phyloP scores from a whole-genome alignment of 108 stramenopile genomes.

The Hondaea fermentalgiana region DNA sequence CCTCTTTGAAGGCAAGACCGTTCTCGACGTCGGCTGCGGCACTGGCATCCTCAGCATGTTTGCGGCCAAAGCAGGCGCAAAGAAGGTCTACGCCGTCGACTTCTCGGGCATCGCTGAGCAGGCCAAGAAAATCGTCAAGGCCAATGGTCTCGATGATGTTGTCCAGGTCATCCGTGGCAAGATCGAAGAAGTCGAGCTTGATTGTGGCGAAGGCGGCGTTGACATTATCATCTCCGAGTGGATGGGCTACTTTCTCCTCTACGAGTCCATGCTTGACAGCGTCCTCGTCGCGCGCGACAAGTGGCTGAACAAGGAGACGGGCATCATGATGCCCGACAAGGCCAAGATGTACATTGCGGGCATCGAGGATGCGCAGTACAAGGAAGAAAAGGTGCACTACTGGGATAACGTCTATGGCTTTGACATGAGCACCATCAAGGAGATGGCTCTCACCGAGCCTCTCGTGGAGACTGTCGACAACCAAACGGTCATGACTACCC shows the following conservation, averaged over 20 bases:
- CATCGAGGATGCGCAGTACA: conserved; percentile 73
- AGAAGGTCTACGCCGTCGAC: conserved; percentile 51
- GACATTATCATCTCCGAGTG: conserved; percentile 59
- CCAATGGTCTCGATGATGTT: conserved; percentile 40
- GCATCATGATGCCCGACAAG: conserved; percentile 84
- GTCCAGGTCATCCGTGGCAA: conserved; percentile 46
- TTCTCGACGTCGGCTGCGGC: conserved; percentile 58
- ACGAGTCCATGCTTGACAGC: conserved; percentile 94
- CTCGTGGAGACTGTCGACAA: conserved; percentile 85
- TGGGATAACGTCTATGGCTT: conserved; percentile 95
- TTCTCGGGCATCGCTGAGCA: conserved; percentile 45
- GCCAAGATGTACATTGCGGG: conserved; percentile 75
- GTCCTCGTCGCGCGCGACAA: conserved; percentile 82
- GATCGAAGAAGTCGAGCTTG: conserved; percentile 45
- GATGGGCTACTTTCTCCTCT: conserved; percentile 83
- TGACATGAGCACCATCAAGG: conserved; percentile 81
- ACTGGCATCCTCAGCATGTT: conserved; percentile 59
- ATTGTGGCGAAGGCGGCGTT: conserved; percentile 30
- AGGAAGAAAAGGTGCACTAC: conserved; percentile 55
- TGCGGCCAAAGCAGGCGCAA: conserved; percentile 51
- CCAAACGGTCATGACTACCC: conserved; percentile 32
- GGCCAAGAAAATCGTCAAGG: conserved; percentile 47
- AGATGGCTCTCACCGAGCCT: conserved; percentile 80
- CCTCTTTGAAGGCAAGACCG: conserved; percentile 52
- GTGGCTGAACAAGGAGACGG: conserved; percentile 65